Conservation (phyloP, 176 grass and related monocot species). For the Hyparrhenia diplandra region DNA sequence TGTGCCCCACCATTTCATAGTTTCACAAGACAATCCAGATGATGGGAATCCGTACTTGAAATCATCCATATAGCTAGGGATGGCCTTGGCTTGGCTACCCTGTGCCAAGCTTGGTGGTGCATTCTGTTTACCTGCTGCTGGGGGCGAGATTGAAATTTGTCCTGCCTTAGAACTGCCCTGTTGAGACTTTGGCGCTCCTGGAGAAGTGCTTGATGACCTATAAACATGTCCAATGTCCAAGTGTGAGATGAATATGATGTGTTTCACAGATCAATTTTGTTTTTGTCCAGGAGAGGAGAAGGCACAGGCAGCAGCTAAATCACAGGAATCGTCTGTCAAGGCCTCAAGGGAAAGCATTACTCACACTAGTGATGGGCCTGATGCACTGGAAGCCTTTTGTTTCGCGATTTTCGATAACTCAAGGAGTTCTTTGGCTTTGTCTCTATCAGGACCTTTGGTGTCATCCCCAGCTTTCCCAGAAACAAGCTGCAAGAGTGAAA, state of each 20-base stretch:
- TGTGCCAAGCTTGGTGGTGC: slow-evolving; percentile 28
- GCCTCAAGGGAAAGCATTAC: slow-evolving; percentile 18
- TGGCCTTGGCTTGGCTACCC: slow-evolving; percentile 54
- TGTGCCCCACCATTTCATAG: slow-evolving; percentile 76
- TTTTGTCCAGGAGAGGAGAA: not conserved
- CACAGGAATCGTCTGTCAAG: slow-evolving; percentile 10
- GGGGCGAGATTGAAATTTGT: not conserved
- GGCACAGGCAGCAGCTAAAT: slow-evolving; percentile 4
- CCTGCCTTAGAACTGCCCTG: slow-evolving; percentile 33
- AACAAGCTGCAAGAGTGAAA: slow-evolving; percentile 59
- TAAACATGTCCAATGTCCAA: slow-evolving; percentile 19
- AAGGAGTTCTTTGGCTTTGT: slow-evolving; percentile 69
- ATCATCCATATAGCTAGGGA: slow-evolving; percentile 92
- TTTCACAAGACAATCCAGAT: slow-evolving; percentile 54
- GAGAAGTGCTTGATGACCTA: slow-evolving; percentile 34
- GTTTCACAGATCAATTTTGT: not conserved
- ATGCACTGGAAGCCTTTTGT: slow-evolving; percentile 41
- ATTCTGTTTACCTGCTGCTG: slow-evolving; percentile 37
- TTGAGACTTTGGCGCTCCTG: slow-evolving; percentile 42
- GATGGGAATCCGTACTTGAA: slow-evolving; percentile 81
- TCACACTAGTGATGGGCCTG: slow-evolving; percentile 53
- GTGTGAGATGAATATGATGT: not conserved
- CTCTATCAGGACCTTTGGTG: slow-evolving; percentile 66
- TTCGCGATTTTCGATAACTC: slow-evolving; percentile 63
- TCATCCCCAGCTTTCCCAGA: slow-evolving; percentile 81